These are phyloP conservation scores for Rhodotorula mucilaginosa DNA, from an alignment of 1,284 basidiomycete genomes.

Conservation along the genomic window DNA sequence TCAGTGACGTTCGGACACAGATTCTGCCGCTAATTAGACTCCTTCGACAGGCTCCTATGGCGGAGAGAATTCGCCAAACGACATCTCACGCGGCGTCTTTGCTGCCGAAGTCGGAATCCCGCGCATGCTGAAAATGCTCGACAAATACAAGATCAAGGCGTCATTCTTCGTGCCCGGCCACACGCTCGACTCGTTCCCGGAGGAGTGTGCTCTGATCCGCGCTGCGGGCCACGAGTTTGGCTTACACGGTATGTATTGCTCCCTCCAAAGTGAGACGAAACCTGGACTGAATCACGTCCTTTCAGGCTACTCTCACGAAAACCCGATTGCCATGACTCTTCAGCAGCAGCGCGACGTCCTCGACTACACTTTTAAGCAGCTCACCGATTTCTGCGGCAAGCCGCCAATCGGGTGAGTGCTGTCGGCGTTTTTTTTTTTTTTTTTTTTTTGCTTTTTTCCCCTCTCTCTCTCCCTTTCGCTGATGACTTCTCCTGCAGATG, in stretches of 20 bases:
- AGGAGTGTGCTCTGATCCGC: conserved; percentile 63
- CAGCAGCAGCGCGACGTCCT: conserved; percentile 71
- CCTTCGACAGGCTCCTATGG: conserved; percentile 60
- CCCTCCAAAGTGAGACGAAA: too few species aligned
- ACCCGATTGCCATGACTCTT: conserved; percentile 62
- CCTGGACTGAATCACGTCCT: neutral
- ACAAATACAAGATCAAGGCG: conserved; percentile 66
- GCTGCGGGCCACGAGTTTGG: conserved; percentile 70
- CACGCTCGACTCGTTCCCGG: conserved; percentile 66
- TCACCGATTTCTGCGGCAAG: conserved; percentile 66
- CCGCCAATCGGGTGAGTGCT: conserved; percentile 56
- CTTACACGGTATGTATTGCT: conserved; percentile 54
- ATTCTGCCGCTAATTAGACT: neutral
- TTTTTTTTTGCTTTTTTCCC: too few species aligned
- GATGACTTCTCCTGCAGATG: conserved; percentile 39
- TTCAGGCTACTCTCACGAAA: conserved; percentile 67
- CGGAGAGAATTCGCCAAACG: conserved; percentile 63
- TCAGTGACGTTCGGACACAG: too few species aligned
- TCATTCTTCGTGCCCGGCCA: conserved; percentile 69
- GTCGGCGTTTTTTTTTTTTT: too few species aligned
- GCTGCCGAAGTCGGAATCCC: conserved; percentile 70
- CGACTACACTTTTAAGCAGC: conserved; percentile 63
- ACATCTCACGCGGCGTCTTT: conserved; percentile 66
- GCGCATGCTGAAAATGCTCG: conserved; percentile 66
- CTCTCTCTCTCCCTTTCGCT: too few species aligned